Evolutionary conservation across 305 asterid genomes (phyloP).

Genomic region (Fraxinus paxiana): DNA sequence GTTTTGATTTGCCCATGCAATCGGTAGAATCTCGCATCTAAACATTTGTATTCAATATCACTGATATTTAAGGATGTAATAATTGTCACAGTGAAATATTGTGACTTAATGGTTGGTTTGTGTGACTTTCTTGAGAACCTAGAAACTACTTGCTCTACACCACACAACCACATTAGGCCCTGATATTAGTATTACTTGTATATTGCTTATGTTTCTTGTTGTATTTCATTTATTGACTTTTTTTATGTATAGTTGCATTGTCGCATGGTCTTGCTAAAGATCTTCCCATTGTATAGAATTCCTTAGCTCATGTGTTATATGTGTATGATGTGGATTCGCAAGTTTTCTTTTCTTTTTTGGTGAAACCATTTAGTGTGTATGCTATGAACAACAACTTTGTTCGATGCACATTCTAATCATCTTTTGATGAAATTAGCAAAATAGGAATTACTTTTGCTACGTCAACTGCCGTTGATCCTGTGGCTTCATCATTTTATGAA

Average conservation of each 20-base stretch:
- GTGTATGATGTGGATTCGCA: neutral
- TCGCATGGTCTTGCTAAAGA: neutral
- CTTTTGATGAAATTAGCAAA: neutral
- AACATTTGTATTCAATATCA: neutral
- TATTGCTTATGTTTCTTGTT: neutral
- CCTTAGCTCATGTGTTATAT: neutral
- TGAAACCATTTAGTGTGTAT: neutral
- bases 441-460: neutral
- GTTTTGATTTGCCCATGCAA: neutral
- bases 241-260: neutral
- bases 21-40: neutral
- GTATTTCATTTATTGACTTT: neutral
- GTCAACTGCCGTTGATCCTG: neutral
- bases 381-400: neutral
- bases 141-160: neutral
- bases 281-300: neutral
- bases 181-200: neutral
- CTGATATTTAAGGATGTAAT: neutral
- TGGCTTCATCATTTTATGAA: neutral
- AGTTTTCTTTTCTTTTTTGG: neutral
- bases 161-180: neutral
- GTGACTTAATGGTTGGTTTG: neutral
- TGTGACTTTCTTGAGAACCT: neutral
- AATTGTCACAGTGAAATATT: neutral
- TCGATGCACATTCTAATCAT: neutral